Conservation (phyloP, 2,329 filamentous ascomycete species). For the Xylaria sp. region DNA sequence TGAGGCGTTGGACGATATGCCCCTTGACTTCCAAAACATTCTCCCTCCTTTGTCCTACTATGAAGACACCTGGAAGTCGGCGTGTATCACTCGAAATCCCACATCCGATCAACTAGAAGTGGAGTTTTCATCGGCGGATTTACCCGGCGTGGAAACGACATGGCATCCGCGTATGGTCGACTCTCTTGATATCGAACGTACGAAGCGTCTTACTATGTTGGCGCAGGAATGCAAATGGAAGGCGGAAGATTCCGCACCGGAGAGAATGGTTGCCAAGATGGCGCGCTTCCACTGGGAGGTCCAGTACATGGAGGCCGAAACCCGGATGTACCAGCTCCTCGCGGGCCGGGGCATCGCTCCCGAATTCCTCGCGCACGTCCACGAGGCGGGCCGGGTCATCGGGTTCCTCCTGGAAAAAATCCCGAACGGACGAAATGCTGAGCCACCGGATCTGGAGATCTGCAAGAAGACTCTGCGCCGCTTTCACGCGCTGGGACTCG, state of each 20-base stretch:
- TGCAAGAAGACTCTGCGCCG: conserved; percentile 20
- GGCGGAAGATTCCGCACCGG: too few species aligned
- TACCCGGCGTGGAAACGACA: conserved; percentile 12
- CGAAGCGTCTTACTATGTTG: conserved; percentile 19
- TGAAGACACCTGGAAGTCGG: neutral
- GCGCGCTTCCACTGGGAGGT: conserved; percentile 34
- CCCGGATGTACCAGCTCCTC: conserved; percentile 35
- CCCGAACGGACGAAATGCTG: conserved; percentile 17
- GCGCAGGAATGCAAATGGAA: conserved; percentile 18
- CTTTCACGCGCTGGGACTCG: conserved; percentile 18
- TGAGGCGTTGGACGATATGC: conserved; percentile 7
- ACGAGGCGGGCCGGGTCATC: conserved; percentile 46
- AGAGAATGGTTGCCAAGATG: conserved; percentile 36
- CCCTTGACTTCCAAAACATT: conserved; percentile 7
- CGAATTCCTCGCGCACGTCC: conserved; percentile 46
- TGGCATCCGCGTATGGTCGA: conserved; percentile 24
- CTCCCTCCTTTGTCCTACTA: conserved; percentile 5
- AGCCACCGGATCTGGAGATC: conserved; percentile 14
- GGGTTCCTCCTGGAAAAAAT: conserved; percentile 46
- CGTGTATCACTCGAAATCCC: conserved; percentile 4
- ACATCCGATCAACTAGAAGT: conserved; percentile 4
- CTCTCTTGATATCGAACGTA: conserved; percentile 25
- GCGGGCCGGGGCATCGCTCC: conserved; percentile 41
- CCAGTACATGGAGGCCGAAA: conserved; percentile 32
- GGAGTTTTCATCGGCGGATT: neutral